Evolutionary conservation across 2,329 filamentous ascomycete genomes (phyloP), one percentile per base, ranked within the genome.

Genomic region (Cladophialophora carrionii): DNA sequence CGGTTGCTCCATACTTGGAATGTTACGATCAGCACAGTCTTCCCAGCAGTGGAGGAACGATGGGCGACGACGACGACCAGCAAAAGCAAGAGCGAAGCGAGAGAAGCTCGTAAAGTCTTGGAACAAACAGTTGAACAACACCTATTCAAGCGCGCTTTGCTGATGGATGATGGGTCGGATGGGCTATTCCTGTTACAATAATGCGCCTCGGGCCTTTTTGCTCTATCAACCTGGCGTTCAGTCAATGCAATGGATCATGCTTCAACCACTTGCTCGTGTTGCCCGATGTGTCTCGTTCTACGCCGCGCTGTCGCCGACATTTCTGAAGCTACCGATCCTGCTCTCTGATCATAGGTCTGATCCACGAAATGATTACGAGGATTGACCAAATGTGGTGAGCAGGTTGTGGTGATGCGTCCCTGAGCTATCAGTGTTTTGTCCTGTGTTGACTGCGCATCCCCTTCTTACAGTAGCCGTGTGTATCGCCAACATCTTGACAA

Each of bases 181-280:
- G 59, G 62, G 56, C 62, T 67, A 65, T 62, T 61, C 57, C 26
- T 69, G 67, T 67, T 67, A 65, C 67, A 69, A 67, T 67, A 69
- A 69, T 69, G 66, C 64, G 29, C 63, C 61, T 60, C 52, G 48
- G 32, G 49, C 41, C 31, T 46, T 37, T 41, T 31, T 46, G 55
- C 34, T 20, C 43, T 60, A 24, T 29, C 46, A 32, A 22, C 22
- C 24, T 6, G 57, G 57, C 57, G 57, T 60, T 60, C 57, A 53
- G 24, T 60, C 48, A 60, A 60, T 54, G 48, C 20, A 51, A 43
- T 43, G 37, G 37, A 51, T 51, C 48, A 51, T 51, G 48, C 48
- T 29, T 51, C 20, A 51, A 51, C 20, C 20, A 51, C 6, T 12
- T 51, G 12, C 22, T 4, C 1, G 14, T 12, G 48, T 29, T 22